A percentile compares a stretch with the other conserved stretches of the same genome.
phyloP scores from a whole-genome alignment of 2,329 filamentous ascomycete genomes.

The Bipolaris oryzae region DNA sequence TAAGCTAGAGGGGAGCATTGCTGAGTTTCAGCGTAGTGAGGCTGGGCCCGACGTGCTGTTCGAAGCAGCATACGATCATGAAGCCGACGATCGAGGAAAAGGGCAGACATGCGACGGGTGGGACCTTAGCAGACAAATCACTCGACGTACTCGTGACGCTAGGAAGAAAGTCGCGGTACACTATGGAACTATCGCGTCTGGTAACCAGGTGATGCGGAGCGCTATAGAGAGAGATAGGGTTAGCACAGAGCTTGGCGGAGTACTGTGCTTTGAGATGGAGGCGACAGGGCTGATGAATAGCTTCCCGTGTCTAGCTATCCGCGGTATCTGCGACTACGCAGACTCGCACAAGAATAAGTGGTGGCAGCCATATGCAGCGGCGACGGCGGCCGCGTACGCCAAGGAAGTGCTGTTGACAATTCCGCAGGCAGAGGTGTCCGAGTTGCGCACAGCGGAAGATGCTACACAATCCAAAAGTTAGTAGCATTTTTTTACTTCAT shows the following conservation, averaged over 20 bases:
- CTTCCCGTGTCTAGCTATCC: neutral
- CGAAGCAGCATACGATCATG: slow-evolving; percentile 21
- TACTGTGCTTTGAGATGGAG: neutral
- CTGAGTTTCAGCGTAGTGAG: slow-evolving; percentile 14
- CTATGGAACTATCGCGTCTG: slow-evolving; percentile 51
- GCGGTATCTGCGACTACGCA: slow-evolving; percentile 30
- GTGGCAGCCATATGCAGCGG: slow-evolving; percentile 29
- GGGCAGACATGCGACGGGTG: slow-evolving; percentile 8
- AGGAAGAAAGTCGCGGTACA: slow-evolving; percentile 36
- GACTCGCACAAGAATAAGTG: slow-evolving; percentile 13
- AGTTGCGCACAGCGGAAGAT: neutral
- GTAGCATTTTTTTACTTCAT: neutral
- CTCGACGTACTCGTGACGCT: slow-evolving; percentile 3
- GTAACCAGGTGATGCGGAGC: slow-evolving; percentile 52
- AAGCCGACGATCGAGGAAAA: slow-evolving; percentile 7
- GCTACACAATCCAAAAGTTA: neutral
- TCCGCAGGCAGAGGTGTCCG: neutral
- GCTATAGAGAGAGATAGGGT: slow-evolving; percentile 48
- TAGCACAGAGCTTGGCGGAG: slow-evolving; percentile 21
- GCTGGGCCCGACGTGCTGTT: slow-evolving; percentile 23
- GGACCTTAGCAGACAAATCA: neutral
- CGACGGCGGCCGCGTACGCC: slow-evolving; percentile 27
- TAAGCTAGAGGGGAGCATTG: slow-evolving; percentile 6
- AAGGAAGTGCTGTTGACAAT: slow-evolving; percentile 14
- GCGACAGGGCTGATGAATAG: neutral